Evolutionary conservation across 345 rosid genomes (phyloP), one percentile per base, ranked within the genome.

Genomic region (Lepidium aucheri): DNA sequence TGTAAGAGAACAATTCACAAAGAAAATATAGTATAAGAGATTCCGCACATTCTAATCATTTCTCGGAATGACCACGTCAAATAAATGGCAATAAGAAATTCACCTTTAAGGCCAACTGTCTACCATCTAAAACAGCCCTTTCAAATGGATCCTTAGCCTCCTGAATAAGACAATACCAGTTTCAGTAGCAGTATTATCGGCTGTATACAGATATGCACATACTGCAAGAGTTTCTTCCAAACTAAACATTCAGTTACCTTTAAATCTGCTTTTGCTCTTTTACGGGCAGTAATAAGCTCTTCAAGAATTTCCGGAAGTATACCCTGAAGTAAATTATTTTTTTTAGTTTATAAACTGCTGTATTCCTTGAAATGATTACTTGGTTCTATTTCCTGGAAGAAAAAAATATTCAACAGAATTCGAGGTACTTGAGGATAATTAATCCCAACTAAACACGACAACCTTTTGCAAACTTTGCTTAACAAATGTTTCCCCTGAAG

Each of bases 221-320:
- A 45, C 54, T 61, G 8, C 28, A 36, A 60, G 59, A 60, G 34
- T 10, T 47, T 45, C 53, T 34, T 60, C 38, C 26, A 47, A 51
- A 61, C 26, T 22, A 63, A 67, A 28, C 52, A 35, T 46, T 42
- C 20, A 75, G 42, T 67, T 70, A 86, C 97, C 95, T 90, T 90
- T 70, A 94, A 67, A 79, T 94, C 99, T 28, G 92, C 90, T 81
- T 90, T 94, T 59, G 99, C 97, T 83, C 93, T 84, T 81, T 82
- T 94, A 42, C 99, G 96, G 66, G 99, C 99, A 63, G 82, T 51
- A 70, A 94, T 68, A 41, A 94, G 78, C 76, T 90, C 99, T 85
- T 90, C 99, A 36, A 94, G 97, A 74, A 94, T 94, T 80, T 94
- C 99, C 66, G 99, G 99, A 77, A 94, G 97, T 68, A 94, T 85